Evolutionary conservation across 108 stramenopile genomes (phyloP).

Genomic region (Asterionellopsis glacialis): DNA sequence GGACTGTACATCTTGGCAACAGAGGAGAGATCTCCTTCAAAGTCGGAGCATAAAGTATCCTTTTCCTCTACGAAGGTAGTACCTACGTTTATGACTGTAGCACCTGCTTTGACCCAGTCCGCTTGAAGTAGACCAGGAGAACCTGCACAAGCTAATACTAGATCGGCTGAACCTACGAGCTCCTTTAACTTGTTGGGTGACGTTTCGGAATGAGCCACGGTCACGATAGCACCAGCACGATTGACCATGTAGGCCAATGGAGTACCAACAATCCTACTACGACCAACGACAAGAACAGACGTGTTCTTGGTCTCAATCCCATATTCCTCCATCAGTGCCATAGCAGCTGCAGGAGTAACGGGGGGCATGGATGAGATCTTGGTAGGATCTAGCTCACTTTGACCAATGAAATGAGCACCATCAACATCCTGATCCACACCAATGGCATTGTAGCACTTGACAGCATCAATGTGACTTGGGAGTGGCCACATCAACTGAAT

Average conservation of each 20-base stretch:
- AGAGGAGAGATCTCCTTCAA: slow-evolving; percentile 22
- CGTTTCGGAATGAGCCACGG: slow-evolving; percentile 14
- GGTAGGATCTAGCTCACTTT: slow-evolving; percentile 8
- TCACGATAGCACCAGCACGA: slow-evolving; percentile 21
- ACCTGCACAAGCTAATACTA: slow-evolving; percentile 33
- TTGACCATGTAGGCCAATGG: slow-evolving; percentile 29
- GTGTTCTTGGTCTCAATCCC: slow-evolving; percentile 13
- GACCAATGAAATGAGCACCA: slow-evolving; percentile 29
- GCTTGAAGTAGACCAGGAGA: slow-evolving; percentile 19
- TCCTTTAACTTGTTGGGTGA: slow-evolving; percentile 5
- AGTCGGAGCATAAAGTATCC: slow-evolving; percentile 22
- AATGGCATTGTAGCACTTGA: slow-evolving; percentile 24
- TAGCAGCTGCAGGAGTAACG: slow-evolving; percentile 25
- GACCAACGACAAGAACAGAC: slow-evolving; percentile 29
- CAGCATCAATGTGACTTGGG: slow-evolving; percentile 30
- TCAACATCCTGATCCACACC: slow-evolving; percentile 33
- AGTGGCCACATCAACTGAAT: slow-evolving; percentile 57
- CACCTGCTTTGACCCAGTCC: slow-evolving; percentile 27
- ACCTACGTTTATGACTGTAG: slow-evolving; percentile 25
- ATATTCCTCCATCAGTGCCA: slow-evolving; percentile 20
- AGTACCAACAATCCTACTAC: slow-evolving; percentile 23
- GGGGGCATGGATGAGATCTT: slow-evolving; percentile 6
- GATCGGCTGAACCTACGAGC: slow-evolving; percentile 21
- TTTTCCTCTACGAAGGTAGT: slow-evolving; percentile 27
- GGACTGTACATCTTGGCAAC: slow-evolving; percentile 23